Conservation (phyloP, 1,284 basidiomycete genomes). For the Pseudozyma hubeiensis region DNA sequence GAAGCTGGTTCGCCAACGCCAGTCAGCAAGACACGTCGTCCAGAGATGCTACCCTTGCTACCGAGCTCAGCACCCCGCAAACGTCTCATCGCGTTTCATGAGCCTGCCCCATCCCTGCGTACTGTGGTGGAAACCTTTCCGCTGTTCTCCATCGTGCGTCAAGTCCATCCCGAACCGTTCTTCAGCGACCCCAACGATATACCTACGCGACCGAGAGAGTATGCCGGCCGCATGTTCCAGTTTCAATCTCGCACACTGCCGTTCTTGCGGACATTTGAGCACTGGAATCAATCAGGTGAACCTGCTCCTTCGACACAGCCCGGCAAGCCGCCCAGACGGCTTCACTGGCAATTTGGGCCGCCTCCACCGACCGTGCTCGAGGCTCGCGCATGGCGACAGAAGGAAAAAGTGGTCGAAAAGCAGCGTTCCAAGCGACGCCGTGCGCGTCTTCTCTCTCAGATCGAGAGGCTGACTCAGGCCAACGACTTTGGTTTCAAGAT, state of each 20-base stretch:
- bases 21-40: background rate
- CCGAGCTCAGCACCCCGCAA: background rate
- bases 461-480: slow-evolving; percentile 80
- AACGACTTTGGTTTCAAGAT: slow-evolving; percentile 73
- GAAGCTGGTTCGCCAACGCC: slow-evolving; percentile 5
- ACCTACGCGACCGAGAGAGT: slow-evolving; percentile 78
- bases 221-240: slow-evolving; percentile 81
- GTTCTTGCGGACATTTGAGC: slow-evolving; percentile 67
- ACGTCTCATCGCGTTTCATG: slow-evolving; percentile 28
- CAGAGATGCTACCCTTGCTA: background rate
- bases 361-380: slow-evolving; percentile 54
- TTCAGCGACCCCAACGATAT: slow-evolving; percentile 75
- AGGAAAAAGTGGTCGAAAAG: slow-evolving; percentile 32
- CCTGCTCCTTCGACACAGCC: background rate
- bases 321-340: slow-evolving; percentile 67
- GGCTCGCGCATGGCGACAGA: slow-evolving; percentile 41
- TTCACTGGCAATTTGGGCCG: slow-evolving; percentile 59
- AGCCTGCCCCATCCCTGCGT: slow-evolving; percentile 28
- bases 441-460: slow-evolving; percentile 71
- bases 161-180: slow-evolving; percentile 78
- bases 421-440: slow-evolving; percentile 34
- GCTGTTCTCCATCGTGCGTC: slow-evolving; percentile 73
- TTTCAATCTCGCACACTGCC: slow-evolving; percentile 72
- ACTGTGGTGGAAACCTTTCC: slow-evolving; percentile 74
- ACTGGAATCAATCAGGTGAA: slow-evolving; percentile 24